Conservation (phyloP, 2,329 filamentous ascomycete species). For the Ascochyta pisi region DNA sequence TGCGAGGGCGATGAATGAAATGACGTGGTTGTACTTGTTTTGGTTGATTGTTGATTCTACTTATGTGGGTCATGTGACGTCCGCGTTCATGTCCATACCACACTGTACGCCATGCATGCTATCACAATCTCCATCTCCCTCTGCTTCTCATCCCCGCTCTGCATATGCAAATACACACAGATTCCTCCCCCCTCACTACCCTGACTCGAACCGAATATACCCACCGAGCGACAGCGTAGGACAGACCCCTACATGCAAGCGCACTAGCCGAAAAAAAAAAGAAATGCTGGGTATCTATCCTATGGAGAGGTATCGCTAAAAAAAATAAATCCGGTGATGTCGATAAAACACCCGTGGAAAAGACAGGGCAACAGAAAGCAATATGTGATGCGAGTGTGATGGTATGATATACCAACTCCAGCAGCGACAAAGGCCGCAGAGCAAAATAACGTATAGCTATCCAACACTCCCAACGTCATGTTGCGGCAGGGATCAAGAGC, state of each 20-base stretch:
- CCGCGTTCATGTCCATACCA: no score
- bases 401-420: neutral
- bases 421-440: no score
- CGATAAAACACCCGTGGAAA: constrained; percentile 8
- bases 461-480: neutral
- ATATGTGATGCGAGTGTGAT: neutral
- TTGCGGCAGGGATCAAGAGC: constrained; percentile 14
- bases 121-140: no score
- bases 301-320: constrained; percentile 9
- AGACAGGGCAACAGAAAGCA: neutral
- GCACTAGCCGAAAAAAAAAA: neutral
- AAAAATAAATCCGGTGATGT: neutral
- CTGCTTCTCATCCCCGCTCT: neutral
- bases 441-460: no score
- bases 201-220: neutral
- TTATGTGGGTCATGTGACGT: neutral
- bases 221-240: constrained; percentile 1
- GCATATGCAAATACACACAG: neutral
- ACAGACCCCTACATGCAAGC: constrained; percentile 9
- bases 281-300: constrained; percentile 18
- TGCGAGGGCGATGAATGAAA: neutral
- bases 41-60: constrained; percentile 1
- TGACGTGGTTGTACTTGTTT: constrained; percentile 3
- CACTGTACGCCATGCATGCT: no score
- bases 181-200: neutral